Evolutionary conservation across 306 rosid genomes (phyloP), one percentile per base, ranked within the genome.

Genomic region (Sphenostylis stenocarpa): DNA sequence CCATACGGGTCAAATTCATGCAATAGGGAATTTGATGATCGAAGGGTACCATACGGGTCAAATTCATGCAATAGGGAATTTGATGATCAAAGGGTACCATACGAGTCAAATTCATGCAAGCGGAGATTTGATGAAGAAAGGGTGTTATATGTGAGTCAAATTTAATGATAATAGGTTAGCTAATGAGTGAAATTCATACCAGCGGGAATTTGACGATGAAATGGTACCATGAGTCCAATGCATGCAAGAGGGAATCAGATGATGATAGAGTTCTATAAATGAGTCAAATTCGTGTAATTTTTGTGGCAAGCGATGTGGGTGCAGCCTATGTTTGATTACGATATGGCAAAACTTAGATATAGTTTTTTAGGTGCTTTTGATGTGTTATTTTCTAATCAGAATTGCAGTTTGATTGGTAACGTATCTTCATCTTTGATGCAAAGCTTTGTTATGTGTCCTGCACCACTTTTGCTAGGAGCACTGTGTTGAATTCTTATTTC

Each of bases 401-500:
- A 60, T 60, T 60, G 41, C 15, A 10, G 43, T 60, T 60, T 60
- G n/a, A 28, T 10, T 4, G 3, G n/a, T 23, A 23, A 23, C 1
- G 6, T 57, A 57, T 14, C 39, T 10, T 14, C 19, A 55, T 6
- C 0, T 53, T 55, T 23, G 15, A 21, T 21, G 33, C 61, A 10
- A 55, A 16, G 5, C 13, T 60, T 60, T 60, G 20, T 60, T 60
- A 15, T 14, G 39, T 1, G 66, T 62, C 44, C n/a, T 20, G 24
- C 28, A 13, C 58, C 49, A 20, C 63, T 41, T 51, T 53, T 20
- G 55, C 29, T 76, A 43, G 61, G 72, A 61, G 28, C 19, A 19
- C 57, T 75, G 45, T 61, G 23, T 16, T 60, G 56, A 31, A 28
- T 60, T 75, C 21, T 81, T 26, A 3, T 65, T 52, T 38, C 28